phyloP scores from a whole-genome alignment of 768 basidiomycete genomes.

The Mycena metata region DNA sequence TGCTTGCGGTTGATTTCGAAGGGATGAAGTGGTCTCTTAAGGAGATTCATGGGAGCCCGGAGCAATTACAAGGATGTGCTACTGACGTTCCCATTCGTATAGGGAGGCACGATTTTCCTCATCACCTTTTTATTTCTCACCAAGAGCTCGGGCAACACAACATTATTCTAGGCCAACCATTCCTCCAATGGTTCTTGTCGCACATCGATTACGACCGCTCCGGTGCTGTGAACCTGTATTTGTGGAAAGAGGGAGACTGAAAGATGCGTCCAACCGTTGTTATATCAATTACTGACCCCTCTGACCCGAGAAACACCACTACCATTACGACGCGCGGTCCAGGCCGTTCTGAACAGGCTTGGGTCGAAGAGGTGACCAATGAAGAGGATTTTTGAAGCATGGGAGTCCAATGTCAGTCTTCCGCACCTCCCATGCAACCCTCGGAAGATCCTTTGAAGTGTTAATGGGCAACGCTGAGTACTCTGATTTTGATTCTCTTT shows the following conservation, averaged over 20 bases:
- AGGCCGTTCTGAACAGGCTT: neutral
- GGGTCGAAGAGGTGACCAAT: slow-evolving; percentile 17
- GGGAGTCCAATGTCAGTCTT: slow-evolving; percentile 13
- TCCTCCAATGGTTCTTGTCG: slow-evolving; percentile 20
- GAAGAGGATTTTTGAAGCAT: slow-evolving; percentile 33
- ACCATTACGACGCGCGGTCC: no score
- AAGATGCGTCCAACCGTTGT: slow-evolving; percentile 8
- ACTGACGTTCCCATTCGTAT: slow-evolving; percentile 24
- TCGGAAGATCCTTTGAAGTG: slow-evolving; percentile 36
- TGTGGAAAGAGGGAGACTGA: slow-evolving; percentile 19
- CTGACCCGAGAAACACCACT: slow-evolving; percentile 10
- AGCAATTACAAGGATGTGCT: slow-evolving; percentile 24
- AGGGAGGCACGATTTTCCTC: slow-evolving; percentile 16
- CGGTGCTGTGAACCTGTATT: slow-evolving; percentile 5
- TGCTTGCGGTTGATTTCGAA: slow-evolving; percentile 28
- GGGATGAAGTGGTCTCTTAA: slow-evolving; percentile 27
- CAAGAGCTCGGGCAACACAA: slow-evolving; percentile 19
- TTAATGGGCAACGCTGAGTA: slow-evolving; percentile 35
- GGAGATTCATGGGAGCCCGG: slow-evolving; percentile 22
- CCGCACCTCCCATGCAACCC: slow-evolving; percentile 23
- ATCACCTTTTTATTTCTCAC: slow-evolving; percentile 24
- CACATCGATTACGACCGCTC: slow-evolving; percentile 23
- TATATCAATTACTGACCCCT: slow-evolving; percentile 19
- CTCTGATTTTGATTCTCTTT: slow-evolving; percentile 36
- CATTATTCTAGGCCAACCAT: slow-evolving; percentile 20